Evolutionary conservation across 2,329 filamentous ascomycete species (phyloP), one percentile per base, ranked within the genome.

Genomic region (Harringtonia lauricola): DNA sequence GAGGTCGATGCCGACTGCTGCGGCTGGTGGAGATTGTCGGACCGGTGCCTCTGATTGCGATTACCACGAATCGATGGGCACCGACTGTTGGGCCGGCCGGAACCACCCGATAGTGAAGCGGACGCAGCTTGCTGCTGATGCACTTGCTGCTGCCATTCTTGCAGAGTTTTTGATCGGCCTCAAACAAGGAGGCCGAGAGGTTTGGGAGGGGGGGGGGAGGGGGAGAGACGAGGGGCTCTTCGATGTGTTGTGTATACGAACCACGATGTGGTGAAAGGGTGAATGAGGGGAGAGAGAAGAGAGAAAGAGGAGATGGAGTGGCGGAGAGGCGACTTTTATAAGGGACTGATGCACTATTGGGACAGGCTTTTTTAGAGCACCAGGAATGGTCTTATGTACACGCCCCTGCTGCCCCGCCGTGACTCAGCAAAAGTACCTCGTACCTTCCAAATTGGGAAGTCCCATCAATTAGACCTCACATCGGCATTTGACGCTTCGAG

Each of bases 151-250:
- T n/a, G n/a, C 51, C 51, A 52, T 52, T 46, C 45, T 51, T 49
- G 49, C 51, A 52, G 51, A 42, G 39, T 51, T 28, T 29, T 17
- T 24, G 17, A 39, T 19, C 40, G 51, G 45, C 51, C 49, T 48
- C 49, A 31, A 22, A 15, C 28, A n/a, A 17, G 12, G 43, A 44
- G 43, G 38, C 43, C 43, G 42, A 38, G 28, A 17, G 17, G 13
- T 41, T 46, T 31, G 7, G 18, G 17, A 6, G 14, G 24, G 34
- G 37, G 33, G 30, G 30, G 35, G 10, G 21, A 10, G 29, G 26
- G 28, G 12, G 22, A 29, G 36, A 38, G 29, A 26, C 21, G n/a
- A 36, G n/a, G 17, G 14, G 19, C 4, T 26, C 24, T 26, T 10
- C 6, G 24, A 26, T 26, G 24, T 26, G 24, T 10, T 26, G 24